Conservation (phyloP, 2,329 filamentous ascomycete species). For the Beauveria bassiana region DNA sequence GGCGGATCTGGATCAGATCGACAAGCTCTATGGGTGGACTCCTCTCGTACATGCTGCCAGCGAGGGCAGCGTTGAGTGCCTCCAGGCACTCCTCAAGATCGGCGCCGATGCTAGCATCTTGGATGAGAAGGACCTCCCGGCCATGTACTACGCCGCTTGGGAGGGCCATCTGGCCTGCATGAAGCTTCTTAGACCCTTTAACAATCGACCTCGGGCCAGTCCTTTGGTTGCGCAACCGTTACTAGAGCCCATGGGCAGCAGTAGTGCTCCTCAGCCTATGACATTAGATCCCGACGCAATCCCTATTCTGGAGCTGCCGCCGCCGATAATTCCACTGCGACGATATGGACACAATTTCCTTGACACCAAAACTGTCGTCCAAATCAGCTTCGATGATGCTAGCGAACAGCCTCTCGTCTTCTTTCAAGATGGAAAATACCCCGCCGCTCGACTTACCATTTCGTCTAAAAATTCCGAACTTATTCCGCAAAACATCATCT, state of each 20-base stretch:
- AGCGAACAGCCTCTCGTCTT: slow-evolving; percentile 78
- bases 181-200: slow-evolving; percentile 66
- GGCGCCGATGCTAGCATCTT: slow-evolving; percentile 71
- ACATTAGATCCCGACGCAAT: slow-evolving; percentile 79
- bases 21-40: slow-evolving; percentile 97
- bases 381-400: slow-evolving; percentile 77
- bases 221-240: slow-evolving; percentile 36
- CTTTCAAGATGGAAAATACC: slow-evolving; percentile 95
- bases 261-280: slow-evolving; percentile 50
- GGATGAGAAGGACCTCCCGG: slow-evolving; percentile 88
- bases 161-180: slow-evolving; percentile 95
- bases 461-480: slow-evolving; percentile 94
- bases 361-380: slow-evolving; percentile 92
- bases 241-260: slow-evolving; percentile 38
- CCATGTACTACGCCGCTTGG: slow-evolving; percentile 98
- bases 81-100: slow-evolving; percentile 72
- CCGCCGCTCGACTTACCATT: slow-evolving; percentile 87
- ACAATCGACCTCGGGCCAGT: slow-evolving; percentile 35
- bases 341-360: slow-evolving; percentile 98
- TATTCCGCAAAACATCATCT: slow-evolving; percentile 89
- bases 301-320: slow-evolving; percentile 82
- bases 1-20: slow-evolving; percentile 82
- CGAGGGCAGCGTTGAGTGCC: slow-evolving; percentile 85
- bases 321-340: slow-evolving; percentile 89
- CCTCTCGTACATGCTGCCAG: slow-evolving; percentile 93